Conservation (phyloP, 306 rosid genomes). For the Crotalaria pallida region DNA sequence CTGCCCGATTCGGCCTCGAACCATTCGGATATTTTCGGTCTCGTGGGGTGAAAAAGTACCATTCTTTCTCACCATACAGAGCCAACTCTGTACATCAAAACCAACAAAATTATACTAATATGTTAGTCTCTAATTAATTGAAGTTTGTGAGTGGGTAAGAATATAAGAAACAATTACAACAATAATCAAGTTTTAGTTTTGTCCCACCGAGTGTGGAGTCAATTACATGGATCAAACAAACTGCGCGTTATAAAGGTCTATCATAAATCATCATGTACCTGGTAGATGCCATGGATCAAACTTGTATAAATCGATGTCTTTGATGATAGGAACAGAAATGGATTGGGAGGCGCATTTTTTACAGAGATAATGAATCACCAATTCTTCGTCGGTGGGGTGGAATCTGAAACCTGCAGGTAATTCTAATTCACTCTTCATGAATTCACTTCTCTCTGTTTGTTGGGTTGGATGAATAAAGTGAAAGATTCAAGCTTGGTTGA, state of each 20-base stretch:
- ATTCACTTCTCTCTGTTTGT: conserved; percentile 8
- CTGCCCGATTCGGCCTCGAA: conserved; percentile 90
- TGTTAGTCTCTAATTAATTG: no score
- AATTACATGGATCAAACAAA: no score
- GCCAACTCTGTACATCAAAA: conserved; percentile 46
- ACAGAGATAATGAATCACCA: conserved; percentile 71
- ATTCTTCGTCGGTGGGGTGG: conserved; percentile 90
- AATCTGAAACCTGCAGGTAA: conserved; percentile 92
- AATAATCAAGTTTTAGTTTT: no score
- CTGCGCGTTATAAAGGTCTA: no score
- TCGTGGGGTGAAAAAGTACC: conserved; percentile 95
- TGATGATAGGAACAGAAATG: conserved; percentile 64
- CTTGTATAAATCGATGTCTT: conserved; percentile 81
- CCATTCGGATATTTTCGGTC: conserved; percentile 95
- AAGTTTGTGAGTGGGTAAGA: no score
- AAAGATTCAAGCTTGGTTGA: background rate
- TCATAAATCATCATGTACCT: no score
- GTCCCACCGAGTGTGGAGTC: no score
- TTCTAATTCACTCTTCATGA: conserved; percentile 48
- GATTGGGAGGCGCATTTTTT: conserved; percentile 64
- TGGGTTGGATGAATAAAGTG: background rate
- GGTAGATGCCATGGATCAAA: conserved; percentile 97
- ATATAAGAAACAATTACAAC: no score
- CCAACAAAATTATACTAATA: background rate
- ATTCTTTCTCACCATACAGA: conserved; percentile 76